Evolutionary conservation across 805 yeast species (phyloP), one percentile per base, ranked within the genome.

Genomic region (Candida andamanensis): DNA sequence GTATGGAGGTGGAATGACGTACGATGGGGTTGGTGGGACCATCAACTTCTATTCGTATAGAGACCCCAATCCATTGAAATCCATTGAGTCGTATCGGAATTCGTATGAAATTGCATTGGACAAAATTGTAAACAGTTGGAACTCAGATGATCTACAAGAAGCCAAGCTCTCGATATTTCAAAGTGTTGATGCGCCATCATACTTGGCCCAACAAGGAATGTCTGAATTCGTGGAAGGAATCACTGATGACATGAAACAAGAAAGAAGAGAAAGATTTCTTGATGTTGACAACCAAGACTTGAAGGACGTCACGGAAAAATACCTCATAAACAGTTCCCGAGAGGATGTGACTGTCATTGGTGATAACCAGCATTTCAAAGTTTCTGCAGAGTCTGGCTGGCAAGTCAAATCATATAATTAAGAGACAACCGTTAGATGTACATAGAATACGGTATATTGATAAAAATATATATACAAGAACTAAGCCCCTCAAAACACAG

Each of bases 151-250:
- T 43, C 61, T 92, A 30, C 85, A 85, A 42, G 95, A 87, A 48
- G 95, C 97, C 19, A 87, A 90, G 53, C 63, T 92, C 46, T 76
- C 95, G 8, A 76, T 92, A 21, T 92, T 92, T 75, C 98, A 92
- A 59, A 74, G 80, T 36, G 63, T 92, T 11, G 98, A 92, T 60
- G 84, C 96, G 1, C 98, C 98, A 9, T 69, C 75, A 26, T 80
- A 89, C 50, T 80, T 86, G 11, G 73, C 83, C 29, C 69, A 74
- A 21, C 95, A 92, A 56, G 95, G 96, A 9, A 63, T 74, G 44
- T 56, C 72, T 11, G 56, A 65, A 10, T 85, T 89, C 58, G 63
- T 73, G 32, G 74, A 78, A 36, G 87, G 83, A 1, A 69, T 90
- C 22, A 76, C 81, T 20, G 85, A 83, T 45, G 86, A 80, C 20